Percentiles rank a stretch among this genome's conserved stretches.
Evolutionary conservation across 2,329 filamentous ascomycete genomes (phyloP).

Genomic region (Xylariaceae sp.): DNA sequence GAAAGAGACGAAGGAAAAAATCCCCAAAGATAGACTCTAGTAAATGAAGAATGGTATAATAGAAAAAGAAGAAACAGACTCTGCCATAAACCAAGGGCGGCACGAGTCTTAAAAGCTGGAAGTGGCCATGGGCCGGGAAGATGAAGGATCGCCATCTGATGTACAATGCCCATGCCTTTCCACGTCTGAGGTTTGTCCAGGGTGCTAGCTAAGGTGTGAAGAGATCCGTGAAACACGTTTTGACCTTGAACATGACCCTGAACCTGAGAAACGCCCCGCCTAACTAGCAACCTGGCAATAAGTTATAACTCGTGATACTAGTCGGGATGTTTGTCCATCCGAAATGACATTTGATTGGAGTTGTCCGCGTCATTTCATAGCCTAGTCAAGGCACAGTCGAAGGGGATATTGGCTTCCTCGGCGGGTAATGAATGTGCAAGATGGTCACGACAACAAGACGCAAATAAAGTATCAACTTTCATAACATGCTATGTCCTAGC

Average conservation of each 20-base stretch:
- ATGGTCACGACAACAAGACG: not conserved
- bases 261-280: constrained; percentile 11
- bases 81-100: constrained; percentile 39
- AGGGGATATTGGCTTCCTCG: too few relatives aligned
- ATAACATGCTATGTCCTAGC: not conserved
- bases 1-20: constrained; percentile 33
- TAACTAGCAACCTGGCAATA: not conserved
- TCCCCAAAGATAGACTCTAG: constrained; percentile 21
- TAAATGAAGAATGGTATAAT: constrained; percentile 37
- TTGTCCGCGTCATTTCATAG: constrained; percentile 5
- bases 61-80: constrained; percentile 39
- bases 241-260: constrained; percentile 29
- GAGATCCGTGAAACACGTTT: constrained; percentile 45
- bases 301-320: constrained; percentile 6
- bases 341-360: constrained; percentile 18
- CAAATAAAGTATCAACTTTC: not conserved
- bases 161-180: constrained; percentile 39
- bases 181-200: constrained; percentile 34
- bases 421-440: not conserved
- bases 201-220: constrained; percentile 33
- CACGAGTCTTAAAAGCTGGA: constrained; percentile 52
- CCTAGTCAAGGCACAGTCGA: constrained; percentile 1
- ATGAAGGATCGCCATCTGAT: constrained; percentile 48
- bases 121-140: constrained; percentile 34
- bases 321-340: constrained; percentile 16